Evolutionary conservation across 2,329 filamentous ascomycete species (phyloP), one percentile per base, ranked within the genome.

Genomic region (Tothia fuscella): DNA sequence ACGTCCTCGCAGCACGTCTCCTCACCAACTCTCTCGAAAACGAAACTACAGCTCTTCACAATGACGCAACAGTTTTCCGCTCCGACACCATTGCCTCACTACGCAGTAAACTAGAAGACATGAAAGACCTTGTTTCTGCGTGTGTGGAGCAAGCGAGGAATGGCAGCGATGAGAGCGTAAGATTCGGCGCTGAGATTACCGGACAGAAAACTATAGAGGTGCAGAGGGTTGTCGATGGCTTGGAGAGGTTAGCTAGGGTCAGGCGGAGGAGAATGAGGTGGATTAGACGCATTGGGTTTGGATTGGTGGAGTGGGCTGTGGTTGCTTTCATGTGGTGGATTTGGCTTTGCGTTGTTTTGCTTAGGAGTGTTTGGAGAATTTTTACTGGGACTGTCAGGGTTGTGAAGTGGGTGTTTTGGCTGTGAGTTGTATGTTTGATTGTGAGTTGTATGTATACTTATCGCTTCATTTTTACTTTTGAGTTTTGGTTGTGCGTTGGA

Each of bases 261-360:
- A 70, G 87, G 39, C 70, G 83, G 45, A 71, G 82, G 45, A 70
- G 86, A 40, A 70, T 91, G 54, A 70, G 84, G 42, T 87, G 85
- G 77, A 61, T 87, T 19, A 70, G 85, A 29, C 70, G 83, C 12
- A 76, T 78, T 1, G 80, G 85, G 12, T 96, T 87, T 73, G 76
- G 87, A 42, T 62, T 80, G 16, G 74, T 95, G 13, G 89, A 96
- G 66, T 95, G 87, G 86, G 65, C 77, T 38, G 71, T 96, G 14
- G 77, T 96, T 29, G 83, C 82, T 3, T 74, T 93, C 51, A 85
- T 96, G 78, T 95, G 91, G 87, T 86, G 82, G 61, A 79, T 93
- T 13, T 96, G 89, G 87, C 76, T 93, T 45, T 67, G 93, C 25
- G 88, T 95, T 19, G 82, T 87, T 57, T 67, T 89, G 19, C 67